A percentile compares a stretch with the other conserved stretches of the same genome.
These are phyloP conservation scores for Penicillium sp. DNA, from an alignment of 2,329 filamentous ascomycete genomes.

Conservation along the genomic window DNA sequence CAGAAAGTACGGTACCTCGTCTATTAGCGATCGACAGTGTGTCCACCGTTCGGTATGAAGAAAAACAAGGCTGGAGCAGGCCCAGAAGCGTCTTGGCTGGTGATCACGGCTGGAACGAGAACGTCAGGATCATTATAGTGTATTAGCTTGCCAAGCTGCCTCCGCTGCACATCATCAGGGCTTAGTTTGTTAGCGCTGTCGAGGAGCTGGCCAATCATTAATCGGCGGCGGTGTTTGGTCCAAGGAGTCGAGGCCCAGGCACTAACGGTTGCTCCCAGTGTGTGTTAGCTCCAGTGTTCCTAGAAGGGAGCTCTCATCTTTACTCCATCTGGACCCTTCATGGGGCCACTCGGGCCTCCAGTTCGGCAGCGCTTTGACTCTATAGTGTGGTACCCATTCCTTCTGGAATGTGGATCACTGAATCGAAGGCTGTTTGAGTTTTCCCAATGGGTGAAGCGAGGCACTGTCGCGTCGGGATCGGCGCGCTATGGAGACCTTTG, in stretches of 20 bases:
- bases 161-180: slow-evolving; percentile 32
- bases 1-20: slow-evolving; percentile 7
- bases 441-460: not conserved
- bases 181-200: slow-evolving; percentile 14
- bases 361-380: slow-evolving; percentile 27
- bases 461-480: not conserved
- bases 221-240: not conserved
- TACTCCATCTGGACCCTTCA: not conserved
- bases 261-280: not conserved
- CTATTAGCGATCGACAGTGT: slow-evolving; percentile 15
- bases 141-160: not conserved
- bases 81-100: slow-evolving; percentile 7
- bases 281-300: not conserved
- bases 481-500: not conserved
- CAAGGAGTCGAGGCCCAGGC: slow-evolving; percentile 9
- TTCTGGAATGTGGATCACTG: slow-evolving; percentile 20
- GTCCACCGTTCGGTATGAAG: slow-evolving; percentile 12
- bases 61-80: slow-evolving; percentile 6
- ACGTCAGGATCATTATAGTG: slow-evolving; percentile 12
- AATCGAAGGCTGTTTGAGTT: not conserved
- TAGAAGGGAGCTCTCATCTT: not conserved
- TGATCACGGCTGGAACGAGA: slow-evolving; percentile 3
- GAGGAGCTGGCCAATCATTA: slow-evolving; percentile 20
- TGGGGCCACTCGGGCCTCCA: slow-evolving; percentile 15
- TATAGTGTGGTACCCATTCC: slow-evolving; percentile 16